Base-by-base conservation (phyloP, 108 stramenopile genomes). In the Pseudonitzschia delicatissima region DNA sequence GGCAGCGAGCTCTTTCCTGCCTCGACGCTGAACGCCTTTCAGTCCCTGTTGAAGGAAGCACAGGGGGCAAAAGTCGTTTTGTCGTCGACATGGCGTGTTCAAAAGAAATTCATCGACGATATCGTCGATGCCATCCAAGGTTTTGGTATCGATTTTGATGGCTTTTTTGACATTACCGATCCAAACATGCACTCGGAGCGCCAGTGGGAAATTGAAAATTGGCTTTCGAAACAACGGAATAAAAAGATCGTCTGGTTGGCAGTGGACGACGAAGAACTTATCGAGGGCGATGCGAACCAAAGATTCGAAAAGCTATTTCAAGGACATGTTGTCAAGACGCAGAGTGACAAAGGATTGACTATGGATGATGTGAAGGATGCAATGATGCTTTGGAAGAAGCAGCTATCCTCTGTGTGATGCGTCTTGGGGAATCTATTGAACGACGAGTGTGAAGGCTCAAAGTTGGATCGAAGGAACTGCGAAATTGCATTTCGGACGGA, bases 231-330 rank as follows among this genome's bases (percentile, higher is more conserved):
- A 0, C 31, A 74, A 33, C 21, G 60, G 45, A 39, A 57, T 52
- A 12, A 48, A 76, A n/a, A 8, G 21, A 40, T 45, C 11, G 61
- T 71, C 35, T 90, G 88, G 88, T 60, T 90, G 58, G 85, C 80
- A 29, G 57, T 90, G 18, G 88, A 90, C 51, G 88, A 90, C 53
- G 88, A 90, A 73, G 84, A 90, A 45, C 71, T 89, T 28, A 35
- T 83, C 39, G 75, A 72, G 27, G 79, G 72, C 20, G 71, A 70
- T 25, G 57, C 50, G 20, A 77, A 83, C 61, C 52, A 57, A 32
- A 57, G 50, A 15, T 66, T 67, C 31, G 34, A 50, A 32, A 8
- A 33, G 6, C 11, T 58, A 0, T 82, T 82, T 67, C 49, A 66
- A 21, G 73, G 73, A 0, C 85, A 81, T 63, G 83, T 78, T 9